Base-by-base conservation (phyloP, 2,329 filamentous ascomycete genomes). In the Didymosphaeria variabile region DNA sequence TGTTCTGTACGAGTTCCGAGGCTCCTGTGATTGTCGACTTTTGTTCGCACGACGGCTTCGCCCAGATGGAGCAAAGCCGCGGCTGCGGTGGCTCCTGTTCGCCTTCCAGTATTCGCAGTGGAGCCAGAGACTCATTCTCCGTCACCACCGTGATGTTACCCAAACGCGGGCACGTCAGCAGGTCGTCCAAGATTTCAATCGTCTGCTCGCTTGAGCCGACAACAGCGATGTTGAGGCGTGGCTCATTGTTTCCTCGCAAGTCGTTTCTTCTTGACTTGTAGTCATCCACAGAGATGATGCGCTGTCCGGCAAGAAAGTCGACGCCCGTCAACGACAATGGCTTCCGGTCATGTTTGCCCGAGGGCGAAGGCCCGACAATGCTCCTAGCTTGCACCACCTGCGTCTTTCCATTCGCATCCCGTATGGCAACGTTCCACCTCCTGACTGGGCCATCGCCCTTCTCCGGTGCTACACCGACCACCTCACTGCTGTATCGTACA, bases 111-210 rank as follows among this genome's bases (percentile, higher is more conserved):
- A 72, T 64, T 36, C 63, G 68, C 59, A 78, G 56, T 23, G 75
- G 71, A 2, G 67, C 64, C 31, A 78, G 67, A 23, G 70, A 61
- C 31, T 73, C 71, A 52, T 75, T 73, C 36, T 78, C 73, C 0
- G 75, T 76, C 10, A 76, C 68, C 17, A 78, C 56, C 17, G 74
- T 77, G 55, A 78, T 70, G 57, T 77, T 77, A 2, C 75, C 75
- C 17, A 78, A 60, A 10, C 71, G 68, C 31, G 72, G 66, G 50
- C 75, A 78, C 3, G 70, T 65, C 34, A 78, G 60, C 12, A 78
- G 59, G 55, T 78, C 75, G 53, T 77, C 72, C 38, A 78, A 46
- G 17, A 77, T 70, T 49, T 78, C 75, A 1, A 71, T 54, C 8
- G 68, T 66, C 54, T 72, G 67, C 21, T 64, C 64, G 13, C 72